Percentiles rank a stretch among this genome's conserved stretches.
Evolutionary conservation across 768 basidiomycete species (phyloP).

Genomic region (Tylopilus felleus): DNA sequence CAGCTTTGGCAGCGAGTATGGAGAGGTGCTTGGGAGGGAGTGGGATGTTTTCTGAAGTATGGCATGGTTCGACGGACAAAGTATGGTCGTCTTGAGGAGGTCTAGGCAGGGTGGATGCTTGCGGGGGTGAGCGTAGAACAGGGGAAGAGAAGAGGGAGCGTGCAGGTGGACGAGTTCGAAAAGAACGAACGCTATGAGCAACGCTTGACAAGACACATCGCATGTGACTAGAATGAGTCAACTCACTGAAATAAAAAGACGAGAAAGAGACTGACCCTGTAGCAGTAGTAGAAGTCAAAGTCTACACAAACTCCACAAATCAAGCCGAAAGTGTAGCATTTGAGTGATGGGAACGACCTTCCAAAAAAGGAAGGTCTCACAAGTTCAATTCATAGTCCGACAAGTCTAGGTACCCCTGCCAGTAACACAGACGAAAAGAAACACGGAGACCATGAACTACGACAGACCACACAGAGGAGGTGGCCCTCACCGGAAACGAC

Average conservation of each 20-base stretch:
- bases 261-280: background rate
- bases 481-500: slow-evolving; percentile 45
- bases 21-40: background rate
- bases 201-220: slow-evolving; percentile 60
- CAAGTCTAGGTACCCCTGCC: background rate
- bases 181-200: slow-evolving; percentile 40
- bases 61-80: too few relatives aligned
- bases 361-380: too few relatives aligned
- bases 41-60: background rate
- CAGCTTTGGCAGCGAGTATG: slow-evolving; percentile 46
- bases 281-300: too few relatives aligned
- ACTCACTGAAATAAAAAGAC: too few relatives aligned
- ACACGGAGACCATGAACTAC: slow-evolving; percentile 47
- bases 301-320: too few relatives aligned
- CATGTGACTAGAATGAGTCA: slow-evolving; percentile 40
- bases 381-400: too few relatives aligned
- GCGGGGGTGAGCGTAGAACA: background rate
- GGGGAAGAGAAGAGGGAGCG: slow-evolving; percentile 12
- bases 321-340: background rate
- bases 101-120: slow-evolving; percentile 4
- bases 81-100: too few relatives aligned
- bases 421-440: background rate
- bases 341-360: slow-evolving; percentile 32
- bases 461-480: slow-evolving; percentile 48
- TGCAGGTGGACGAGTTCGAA: background rate